Percentiles rank a stretch among this genome's conserved stretches.
Conservation (phyloP, 2,329 filamentous ascomycete genomes). For the Fusarium metavorans region DNA sequence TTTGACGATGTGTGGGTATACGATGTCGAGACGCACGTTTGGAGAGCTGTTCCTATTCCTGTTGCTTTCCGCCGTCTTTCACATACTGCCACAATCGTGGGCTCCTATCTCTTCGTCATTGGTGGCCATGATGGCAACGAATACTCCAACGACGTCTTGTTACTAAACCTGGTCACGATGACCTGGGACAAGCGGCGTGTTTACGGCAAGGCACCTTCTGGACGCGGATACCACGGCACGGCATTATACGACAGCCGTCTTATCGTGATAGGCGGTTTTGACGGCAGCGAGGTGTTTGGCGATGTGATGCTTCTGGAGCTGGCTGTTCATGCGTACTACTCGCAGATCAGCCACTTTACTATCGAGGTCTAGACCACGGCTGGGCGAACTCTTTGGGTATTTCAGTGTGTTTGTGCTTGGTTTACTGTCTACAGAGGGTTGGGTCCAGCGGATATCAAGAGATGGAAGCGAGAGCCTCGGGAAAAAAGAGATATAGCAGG, state of each 20-base stretch:
- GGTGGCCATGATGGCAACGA: slow-evolving; percentile 78
- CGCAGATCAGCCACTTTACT: slow-evolving; percentile 78
- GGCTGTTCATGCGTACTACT: slow-evolving; percentile 78
- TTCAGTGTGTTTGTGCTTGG: slow-evolving; percentile 23
- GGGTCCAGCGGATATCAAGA: slow-evolving; percentile 20
- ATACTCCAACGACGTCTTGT: slow-evolving; percentile 76
- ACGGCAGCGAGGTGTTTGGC: slow-evolving; percentile 75
- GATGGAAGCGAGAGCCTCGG: slow-evolving; percentile 14
- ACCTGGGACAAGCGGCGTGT: slow-evolving; percentile 77
- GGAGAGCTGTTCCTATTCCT: slow-evolving; percentile 70
- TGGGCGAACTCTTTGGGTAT: slow-evolving; percentile 12
- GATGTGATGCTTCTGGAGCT: slow-evolving; percentile 77
- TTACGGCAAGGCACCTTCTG: slow-evolving; percentile 72
- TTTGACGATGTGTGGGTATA: slow-evolving; percentile 82
- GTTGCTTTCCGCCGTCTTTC: slow-evolving; percentile 73
- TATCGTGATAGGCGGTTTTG: slow-evolving; percentile 75
- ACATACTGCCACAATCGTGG: slow-evolving; percentile 77
- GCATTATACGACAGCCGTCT: slow-evolving; percentile 75
- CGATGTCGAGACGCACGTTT: slow-evolving; percentile 72
- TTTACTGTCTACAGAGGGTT: slow-evolving; percentile 10
- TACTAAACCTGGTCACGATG: slow-evolving; percentile 79
- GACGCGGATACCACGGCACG: slow-evolving; percentile 75
- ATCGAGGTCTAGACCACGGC: slow-evolving; percentile 67
- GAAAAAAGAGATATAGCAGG: slow-evolving; percentile 35
- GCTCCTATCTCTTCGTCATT: slow-evolving; percentile 77